Evolutionary conservation across 345 rosid genomes (phyloP).

Genomic region (Eutrema yunnanense): DNA sequence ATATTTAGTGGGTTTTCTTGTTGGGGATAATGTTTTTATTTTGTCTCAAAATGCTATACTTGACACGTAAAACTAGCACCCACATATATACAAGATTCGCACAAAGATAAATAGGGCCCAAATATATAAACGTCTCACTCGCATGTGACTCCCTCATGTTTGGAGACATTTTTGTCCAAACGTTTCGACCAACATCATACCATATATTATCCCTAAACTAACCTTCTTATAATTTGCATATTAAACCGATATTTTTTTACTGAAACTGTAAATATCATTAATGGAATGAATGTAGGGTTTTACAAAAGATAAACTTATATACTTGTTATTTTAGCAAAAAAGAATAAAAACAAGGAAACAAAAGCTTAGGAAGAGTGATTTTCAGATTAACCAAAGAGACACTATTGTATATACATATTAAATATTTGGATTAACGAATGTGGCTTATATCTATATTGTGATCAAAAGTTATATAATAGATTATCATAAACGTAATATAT

Average conservation of each 20-base stretch:
- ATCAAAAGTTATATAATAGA: neutral
- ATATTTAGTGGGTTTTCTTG: neutral
- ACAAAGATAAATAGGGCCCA: neutral
- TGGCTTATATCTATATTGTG: neutral
- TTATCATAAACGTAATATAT: neutral
- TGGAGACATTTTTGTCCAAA: neutral
- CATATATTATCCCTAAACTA: neutral
- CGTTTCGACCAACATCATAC: neutral
- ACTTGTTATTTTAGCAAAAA: too few relatives aligned
- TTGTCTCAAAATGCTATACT: neutral
- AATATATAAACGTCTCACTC: neutral
- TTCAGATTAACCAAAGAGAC: too few relatives aligned
- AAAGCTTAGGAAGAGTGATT: too few relatives aligned
- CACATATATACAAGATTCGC: neutral
- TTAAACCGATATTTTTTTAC: neutral
- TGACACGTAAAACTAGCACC: neutral
- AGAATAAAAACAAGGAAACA: too few relatives aligned
- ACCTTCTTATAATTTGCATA: neutral
- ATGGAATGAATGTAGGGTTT: too few relatives aligned
- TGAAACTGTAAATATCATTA: too few relatives aligned
- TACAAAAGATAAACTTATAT: too few relatives aligned
- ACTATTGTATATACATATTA: neutral
- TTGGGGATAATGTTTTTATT: neutral
- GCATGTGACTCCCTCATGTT: constrained; percentile 16
- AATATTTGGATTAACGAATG: neutral